Conservation (phyloP, 2,329 filamentous ascomycete genomes). For the Aureobasidium pullulans region DNA sequence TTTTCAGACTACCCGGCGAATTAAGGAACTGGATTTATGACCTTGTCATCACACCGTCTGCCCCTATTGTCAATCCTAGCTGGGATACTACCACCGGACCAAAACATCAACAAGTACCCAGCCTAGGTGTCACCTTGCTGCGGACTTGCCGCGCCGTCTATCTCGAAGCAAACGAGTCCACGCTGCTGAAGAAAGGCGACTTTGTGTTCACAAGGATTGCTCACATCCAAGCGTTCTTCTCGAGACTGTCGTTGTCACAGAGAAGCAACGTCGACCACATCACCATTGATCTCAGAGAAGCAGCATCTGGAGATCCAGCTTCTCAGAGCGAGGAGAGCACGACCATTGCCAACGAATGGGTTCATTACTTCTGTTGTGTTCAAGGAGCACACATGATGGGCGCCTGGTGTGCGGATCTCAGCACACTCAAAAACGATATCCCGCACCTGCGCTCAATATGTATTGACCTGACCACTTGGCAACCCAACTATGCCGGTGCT, state of each 20-base stretch:
- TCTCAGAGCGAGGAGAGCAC: not conserved
- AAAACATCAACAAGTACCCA: conserved; percentile 12
- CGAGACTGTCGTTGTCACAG: conserved; percentile 19
- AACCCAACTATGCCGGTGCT: not conserved
- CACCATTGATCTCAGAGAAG: conserved; percentile 30
- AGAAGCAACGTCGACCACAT: conserved; percentile 25
- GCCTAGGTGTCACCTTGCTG: conserved; percentile 21
- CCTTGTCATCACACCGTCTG: conserved; percentile 13
- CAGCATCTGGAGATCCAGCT: conserved; percentile 14
- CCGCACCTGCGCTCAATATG: conserved; percentile 9
- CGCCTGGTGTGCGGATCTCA: conserved; percentile 14
- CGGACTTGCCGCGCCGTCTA: conserved; percentile 31
- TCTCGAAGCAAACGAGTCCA: conserved; percentile 26
- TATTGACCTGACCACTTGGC: conserved; percentile 11
- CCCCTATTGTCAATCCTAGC: conserved; percentile 16
- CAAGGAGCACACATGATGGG: conserved; percentile 25
- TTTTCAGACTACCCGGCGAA: conserved; percentile 18
- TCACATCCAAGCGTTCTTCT: conserved; percentile 26
- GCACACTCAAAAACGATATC: conserved; percentile 20
- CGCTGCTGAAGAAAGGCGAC: conserved; percentile 28
- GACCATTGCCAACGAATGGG: conserved; percentile 25
- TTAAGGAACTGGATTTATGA: conserved; percentile 18
- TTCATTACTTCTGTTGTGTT: conserved; percentile 26
- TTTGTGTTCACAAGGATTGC: conserved; percentile 32
- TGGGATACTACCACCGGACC: not conserved